These are phyloP conservation scores for Pichia cactophila DNA, from an alignment of 1,139 yeast genomes.

Conservation along the genomic window DNA sequence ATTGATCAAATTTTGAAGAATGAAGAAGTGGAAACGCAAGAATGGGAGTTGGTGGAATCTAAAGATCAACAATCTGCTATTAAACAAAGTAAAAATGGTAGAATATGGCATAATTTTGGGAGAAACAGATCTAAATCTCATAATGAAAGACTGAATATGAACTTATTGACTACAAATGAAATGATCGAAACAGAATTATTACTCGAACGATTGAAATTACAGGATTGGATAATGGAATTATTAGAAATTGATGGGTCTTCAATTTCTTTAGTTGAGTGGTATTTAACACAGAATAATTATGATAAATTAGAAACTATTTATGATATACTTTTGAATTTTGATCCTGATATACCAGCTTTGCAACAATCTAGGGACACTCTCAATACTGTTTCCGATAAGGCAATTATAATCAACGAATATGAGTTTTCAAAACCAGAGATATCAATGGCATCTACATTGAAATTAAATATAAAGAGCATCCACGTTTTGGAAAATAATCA, in stretches of 20 bases:
- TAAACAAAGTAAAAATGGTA: neutral
- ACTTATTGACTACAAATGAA: neutral
- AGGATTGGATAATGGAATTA: conserved; percentile 13
- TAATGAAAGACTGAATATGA: neutral
- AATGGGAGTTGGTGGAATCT: neutral
- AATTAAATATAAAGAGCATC: neutral
- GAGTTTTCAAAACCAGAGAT: neutral
- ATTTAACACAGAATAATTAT: conserved; percentile 16
- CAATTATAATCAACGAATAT: neutral
- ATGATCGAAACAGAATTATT: neutral
- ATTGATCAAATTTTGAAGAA: neutral
- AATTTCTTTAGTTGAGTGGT: conserved; percentile 11
- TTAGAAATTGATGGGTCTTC: conserved; percentile 8
- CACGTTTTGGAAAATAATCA: neutral
- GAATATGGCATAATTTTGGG: neutral
- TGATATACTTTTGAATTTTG: conserved; percentile 27
- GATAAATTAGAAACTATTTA: conserved; percentile 27
- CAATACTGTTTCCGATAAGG: neutral
- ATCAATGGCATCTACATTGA: conserved; percentile 5
- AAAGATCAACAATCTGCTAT: neutral
- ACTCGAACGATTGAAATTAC: conserved; percentile 2
- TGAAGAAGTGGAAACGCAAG: neutral
- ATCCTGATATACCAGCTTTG: neutral
- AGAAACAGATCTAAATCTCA: neutral
- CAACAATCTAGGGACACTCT: conserved; percentile 1